A percentile compares a stretch with the other conserved stretches of the same genome.
Conservation (phyloP, 2,329 filamentous ascomycete genomes). For the Leptosphaerulina australis region DNA sequence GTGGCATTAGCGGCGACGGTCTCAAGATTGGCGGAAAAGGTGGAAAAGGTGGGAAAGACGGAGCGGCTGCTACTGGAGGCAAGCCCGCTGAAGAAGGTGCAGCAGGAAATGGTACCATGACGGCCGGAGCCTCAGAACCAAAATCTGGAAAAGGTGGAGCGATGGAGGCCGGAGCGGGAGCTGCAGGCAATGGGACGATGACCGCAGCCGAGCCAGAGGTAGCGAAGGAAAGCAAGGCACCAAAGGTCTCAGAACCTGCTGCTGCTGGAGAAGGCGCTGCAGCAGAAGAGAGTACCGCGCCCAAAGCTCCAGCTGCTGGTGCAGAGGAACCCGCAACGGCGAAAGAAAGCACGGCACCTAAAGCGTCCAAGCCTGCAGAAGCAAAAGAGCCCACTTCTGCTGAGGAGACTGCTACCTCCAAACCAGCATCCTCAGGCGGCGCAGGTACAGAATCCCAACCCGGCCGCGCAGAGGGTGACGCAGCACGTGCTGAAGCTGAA, state of each 20-base stretch:
- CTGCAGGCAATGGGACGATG: constrained; percentile 8
- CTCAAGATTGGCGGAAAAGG: constrained; percentile 30
- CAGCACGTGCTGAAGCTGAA: constrained; percentile 18
- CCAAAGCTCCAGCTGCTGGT: constrained; percentile 4
- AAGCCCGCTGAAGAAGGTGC: background rate
- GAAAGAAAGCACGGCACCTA: no score
- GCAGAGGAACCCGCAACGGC: constrained; percentile 13
- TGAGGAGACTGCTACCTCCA: constrained; percentile 3
- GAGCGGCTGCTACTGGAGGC: background rate
- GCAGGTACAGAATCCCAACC: constrained; percentile 27
- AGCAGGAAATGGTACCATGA: constrained; percentile 15
- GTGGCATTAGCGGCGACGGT: constrained; percentile 35
- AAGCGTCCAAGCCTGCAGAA: no score
- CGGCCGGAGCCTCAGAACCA: constrained; percentile 1
- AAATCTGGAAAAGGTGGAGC: constrained; percentile 4
- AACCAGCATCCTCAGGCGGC: constrained; percentile 10
- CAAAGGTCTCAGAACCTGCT: no score
- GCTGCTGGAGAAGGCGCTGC: constrained; percentile 10
- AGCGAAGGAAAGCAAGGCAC: constrained; percentile 6
- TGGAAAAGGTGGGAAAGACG: constrained; percentile 1
- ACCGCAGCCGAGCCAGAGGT: constrained; percentile 2
- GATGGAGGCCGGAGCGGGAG: background rate
- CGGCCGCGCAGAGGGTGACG: constrained; percentile 31
- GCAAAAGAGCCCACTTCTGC: constrained; percentile 3
- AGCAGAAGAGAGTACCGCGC: constrained; percentile 3